Conservation (phyloP, 306 rosid genomes). For the Quercus bicolor region DNA sequence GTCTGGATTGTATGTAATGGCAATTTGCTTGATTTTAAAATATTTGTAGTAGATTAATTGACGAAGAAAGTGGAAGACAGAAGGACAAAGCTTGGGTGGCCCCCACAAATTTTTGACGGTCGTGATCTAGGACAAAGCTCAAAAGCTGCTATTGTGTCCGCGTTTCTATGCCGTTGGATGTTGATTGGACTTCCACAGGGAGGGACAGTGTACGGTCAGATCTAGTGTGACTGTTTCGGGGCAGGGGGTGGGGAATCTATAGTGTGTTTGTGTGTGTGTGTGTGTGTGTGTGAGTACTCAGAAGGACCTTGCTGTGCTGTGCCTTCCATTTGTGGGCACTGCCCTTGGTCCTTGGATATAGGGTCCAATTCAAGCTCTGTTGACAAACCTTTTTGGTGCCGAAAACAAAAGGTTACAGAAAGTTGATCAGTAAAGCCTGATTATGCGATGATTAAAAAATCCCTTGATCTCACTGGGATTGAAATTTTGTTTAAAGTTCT, state of each 20-base stretch:
- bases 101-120: conserved; percentile 11
- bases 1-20: not conserved
- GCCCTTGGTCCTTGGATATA: no score
- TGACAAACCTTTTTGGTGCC: not conserved
- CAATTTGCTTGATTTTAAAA: not conserved
- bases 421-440: not conserved
- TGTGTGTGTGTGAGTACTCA: not conserved
- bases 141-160: not conserved
- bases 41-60: not conserved
- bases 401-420: not conserved
- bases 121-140: not conserved
- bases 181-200: conserved; percentile 13
- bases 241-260: conserved; percentile 2
- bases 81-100: conserved; percentile 14
- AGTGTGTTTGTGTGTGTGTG: not conserved
- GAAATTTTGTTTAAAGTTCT: not conserved
- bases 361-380: not conserved
- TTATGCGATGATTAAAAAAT: not conserved
- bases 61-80: conserved; percentile 36
- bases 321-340: not conserved
- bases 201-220: conserved; percentile 34
- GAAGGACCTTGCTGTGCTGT: not conserved
- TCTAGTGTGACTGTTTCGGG: conserved; percentile 7
- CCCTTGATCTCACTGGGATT: not conserved
- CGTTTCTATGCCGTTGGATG: not conserved